Evolutionary conservation across 352 stramenopile genomes (phyloP).

Genomic region (Sclerospora graminicola): DNA sequence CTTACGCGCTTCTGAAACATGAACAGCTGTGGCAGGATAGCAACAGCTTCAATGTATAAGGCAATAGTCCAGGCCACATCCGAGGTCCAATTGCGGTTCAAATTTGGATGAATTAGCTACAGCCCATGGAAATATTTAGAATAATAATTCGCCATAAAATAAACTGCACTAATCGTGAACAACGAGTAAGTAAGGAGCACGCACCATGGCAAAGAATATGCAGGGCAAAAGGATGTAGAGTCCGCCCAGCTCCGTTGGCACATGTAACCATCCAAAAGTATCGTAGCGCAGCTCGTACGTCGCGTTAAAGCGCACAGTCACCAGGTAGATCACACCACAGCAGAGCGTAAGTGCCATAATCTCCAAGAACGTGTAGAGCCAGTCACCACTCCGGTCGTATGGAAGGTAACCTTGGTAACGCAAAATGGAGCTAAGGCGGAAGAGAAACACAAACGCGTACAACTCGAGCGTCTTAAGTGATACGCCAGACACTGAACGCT

Average conservation of each 20-base stretch:
- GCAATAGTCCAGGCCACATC: constrained; percentile 97
- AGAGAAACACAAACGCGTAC: constrained; percentile 95
- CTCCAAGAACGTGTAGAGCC: constrained; percentile 96
- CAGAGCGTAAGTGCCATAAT: constrained; percentile 86
- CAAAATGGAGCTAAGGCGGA: constrained; percentile 94
- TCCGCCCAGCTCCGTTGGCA: constrained; percentile 72
- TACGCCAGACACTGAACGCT: constrained; percentile 85
- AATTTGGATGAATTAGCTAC: constrained; percentile 90
- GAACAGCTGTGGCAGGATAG: constrained; percentile 96
- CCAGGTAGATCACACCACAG: constrained; percentile 83
- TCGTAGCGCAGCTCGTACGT: constrained; percentile 95
- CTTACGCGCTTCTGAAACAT: constrained; percentile 97
- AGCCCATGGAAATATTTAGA: no score
- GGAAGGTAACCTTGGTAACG: constrained; percentile 95
- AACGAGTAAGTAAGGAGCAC: not conserved
- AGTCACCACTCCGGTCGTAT: constrained; percentile 93
- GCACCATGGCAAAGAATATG: constrained; percentile 82
- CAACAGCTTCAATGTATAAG: constrained; percentile 94
- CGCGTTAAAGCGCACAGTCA: constrained; percentile 89
- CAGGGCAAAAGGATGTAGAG: constrained; percentile 83
- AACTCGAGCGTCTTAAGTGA: constrained; percentile 97
- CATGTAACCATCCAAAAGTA: constrained; percentile 88
- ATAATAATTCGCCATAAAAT: not conserved
- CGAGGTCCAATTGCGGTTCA: constrained; percentile 96
- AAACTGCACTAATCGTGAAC: not conserved